These are phyloP conservation scores for Clitopilus passeckerianus DNA, from an alignment of 768 basidiomycete species.

Conservation along the genomic window DNA sequence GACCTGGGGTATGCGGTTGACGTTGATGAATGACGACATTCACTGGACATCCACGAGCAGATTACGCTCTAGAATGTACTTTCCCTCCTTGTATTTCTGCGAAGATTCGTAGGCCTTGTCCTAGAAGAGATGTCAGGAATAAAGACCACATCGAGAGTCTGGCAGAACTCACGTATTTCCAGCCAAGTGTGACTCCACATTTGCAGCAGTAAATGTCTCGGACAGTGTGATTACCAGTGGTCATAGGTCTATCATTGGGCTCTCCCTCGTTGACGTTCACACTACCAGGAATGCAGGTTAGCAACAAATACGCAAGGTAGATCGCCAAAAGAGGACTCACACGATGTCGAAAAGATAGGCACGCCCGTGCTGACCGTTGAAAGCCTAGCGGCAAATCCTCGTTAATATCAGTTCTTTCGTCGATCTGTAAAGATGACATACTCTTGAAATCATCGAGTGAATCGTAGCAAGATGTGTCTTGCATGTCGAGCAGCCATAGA, in stretches of 20 bases:
- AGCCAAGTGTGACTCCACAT: constrained; percentile 82
- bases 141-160: constrained; percentile 3
- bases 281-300: constrained; percentile 33
- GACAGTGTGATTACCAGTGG: constrained; percentile 93
- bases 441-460: constrained; percentile 87
- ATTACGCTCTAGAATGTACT: constrained; percentile 95
- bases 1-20: constrained; percentile 6
- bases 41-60: constrained; percentile 84
- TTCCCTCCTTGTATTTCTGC: constrained; percentile 98
- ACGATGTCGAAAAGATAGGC: constrained; percentile 94
- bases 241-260: constrained; percentile 91
- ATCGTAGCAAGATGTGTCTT: constrained; percentile 89
- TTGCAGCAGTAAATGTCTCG: constrained; percentile 94
- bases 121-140: constrained; percentile 35
- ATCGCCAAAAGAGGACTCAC: constrained; percentile 44
- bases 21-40: constrained; percentile 6
- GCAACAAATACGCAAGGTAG: neutral
- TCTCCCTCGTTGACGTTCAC: constrained; percentile 91
- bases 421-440: constrained; percentile 27
- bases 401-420: constrained; percentile 8
- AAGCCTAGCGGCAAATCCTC: constrained; percentile 53
- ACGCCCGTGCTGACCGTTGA: constrained; percentile 94
- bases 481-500: constrained; percentile 86
- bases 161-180: constrained; percentile 88
- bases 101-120: constrained; percentile 85